Base-by-base conservation (phyloP, 2,329 filamentous ascomycete species). In the Beauveria sp. region DNA sequence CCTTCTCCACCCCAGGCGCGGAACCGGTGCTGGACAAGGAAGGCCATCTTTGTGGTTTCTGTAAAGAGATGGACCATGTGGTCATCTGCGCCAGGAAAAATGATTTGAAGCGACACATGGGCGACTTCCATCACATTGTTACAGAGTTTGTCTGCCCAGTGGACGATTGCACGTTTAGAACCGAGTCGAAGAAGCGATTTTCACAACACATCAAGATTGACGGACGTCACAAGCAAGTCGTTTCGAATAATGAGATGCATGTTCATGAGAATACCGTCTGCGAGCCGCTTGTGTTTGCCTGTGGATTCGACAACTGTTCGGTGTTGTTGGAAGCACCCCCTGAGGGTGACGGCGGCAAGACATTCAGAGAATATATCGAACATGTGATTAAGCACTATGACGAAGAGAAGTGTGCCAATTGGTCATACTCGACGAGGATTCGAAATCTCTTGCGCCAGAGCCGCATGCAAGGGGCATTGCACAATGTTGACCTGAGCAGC, bases 341-440 rank as follows among this genome's bases (percentile, higher is more conserved):
- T 28, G 77, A 78, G 49, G 70, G 70, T 20, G 75, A 79, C 20
- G 73, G 73, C 16, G 67, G 70, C 9, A 67, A 72, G 2, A 72
- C 71, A 1, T 77, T 78, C 57, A 77, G 78, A 66, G 74, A 78
- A 50, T 81, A 78, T 64, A 76, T 79, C 38, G 68, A 72, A 50
- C 78, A 81, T 61, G 72, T 81, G 26, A 74, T 78, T 42, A 77
- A 78, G 63, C 78, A 81, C 66, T 79, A 78, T 53, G 76, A 80
- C 46, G 76, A 78, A 28, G 73, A 71, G 47, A 72, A 70, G 50
- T 71, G 71, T 56, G 74, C 73, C 52, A 70, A 74, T 24, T 81
- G 78, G 78, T 73, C 73, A 5, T 79, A 79, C 63, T 75, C 75
- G 22, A 72, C 72, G 2, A 69, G 78, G 53, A 74, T 81, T 67